Conservation (phyloP, 768 basidiomycete genomes). For the Zangia roseola region DNA sequence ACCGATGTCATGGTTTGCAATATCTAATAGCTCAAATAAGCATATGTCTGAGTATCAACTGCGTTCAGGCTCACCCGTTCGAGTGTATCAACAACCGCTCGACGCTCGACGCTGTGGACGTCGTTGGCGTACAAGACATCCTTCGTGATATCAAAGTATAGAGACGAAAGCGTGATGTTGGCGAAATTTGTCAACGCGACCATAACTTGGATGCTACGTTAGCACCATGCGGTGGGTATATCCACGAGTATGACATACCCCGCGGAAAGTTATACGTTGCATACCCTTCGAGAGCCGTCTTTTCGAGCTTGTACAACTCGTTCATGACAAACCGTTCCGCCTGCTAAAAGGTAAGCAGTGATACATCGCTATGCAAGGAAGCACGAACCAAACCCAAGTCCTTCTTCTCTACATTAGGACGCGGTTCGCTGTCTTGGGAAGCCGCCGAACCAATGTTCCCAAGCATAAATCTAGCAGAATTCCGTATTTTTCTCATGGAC, state of each 20-base stretch:
- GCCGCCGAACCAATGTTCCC: slow-evolving; percentile 59
- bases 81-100: slow-evolving; percentile 68
- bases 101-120: slow-evolving; percentile 49
- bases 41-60: not conserved
- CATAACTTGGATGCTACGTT: slow-evolving; percentile 51
- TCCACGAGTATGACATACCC: slow-evolving; percentile 45
- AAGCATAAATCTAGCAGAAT: slow-evolving; percentile 82
- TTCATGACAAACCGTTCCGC: slow-evolving; percentile 85
- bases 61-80: slow-evolving; percentile 48
- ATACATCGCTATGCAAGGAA: not conserved
- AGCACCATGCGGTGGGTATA: not conserved
- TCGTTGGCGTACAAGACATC: slow-evolving; percentile 82
- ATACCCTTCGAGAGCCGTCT: slow-evolving; percentile 66
- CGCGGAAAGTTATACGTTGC: slow-evolving; percentile 74
- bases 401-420: slow-evolving; percentile 22
- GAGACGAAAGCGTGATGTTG: slow-evolving; percentile 80
- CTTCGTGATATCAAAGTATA: slow-evolving; percentile 92
- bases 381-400: slow-evolving; percentile 64
- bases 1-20: slow-evolving; percentile 65
- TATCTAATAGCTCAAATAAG: slow-evolving; percentile 40
- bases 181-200: slow-evolving; percentile 72
- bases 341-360: slow-evolving; percentile 39
- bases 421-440: not conserved
- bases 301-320: slow-evolving; percentile 73
- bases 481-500: slow-evolving; percentile 79